These are phyloP conservation scores for Dendrobium officinale DNA, from an alignment of 106 monocot species.

Conservation along the genomic window DNA sequence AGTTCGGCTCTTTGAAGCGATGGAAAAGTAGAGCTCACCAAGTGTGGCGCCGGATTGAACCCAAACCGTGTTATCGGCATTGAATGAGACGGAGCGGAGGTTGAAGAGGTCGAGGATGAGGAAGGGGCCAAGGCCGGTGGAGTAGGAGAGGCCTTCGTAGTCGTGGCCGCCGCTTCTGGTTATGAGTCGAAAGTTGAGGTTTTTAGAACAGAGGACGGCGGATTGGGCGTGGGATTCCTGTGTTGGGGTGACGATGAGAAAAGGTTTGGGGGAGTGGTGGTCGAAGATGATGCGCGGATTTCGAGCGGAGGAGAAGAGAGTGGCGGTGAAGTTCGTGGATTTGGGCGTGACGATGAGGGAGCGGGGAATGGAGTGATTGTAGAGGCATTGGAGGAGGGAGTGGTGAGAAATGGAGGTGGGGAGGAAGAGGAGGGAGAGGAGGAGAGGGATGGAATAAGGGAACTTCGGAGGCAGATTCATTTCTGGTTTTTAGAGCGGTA, in stretches of 20 bases:
- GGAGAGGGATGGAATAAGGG: neutral
- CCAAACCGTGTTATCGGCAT: constrained; percentile 18
- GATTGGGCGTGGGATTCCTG: constrained; percentile 29
- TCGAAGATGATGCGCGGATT: constrained; percentile 17
- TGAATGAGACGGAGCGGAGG: constrained; percentile 27
- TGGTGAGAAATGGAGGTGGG: neutral
- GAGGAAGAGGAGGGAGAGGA: constrained; percentile 4
- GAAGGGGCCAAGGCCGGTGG: constrained; percentile 18
- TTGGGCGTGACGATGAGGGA: constrained; percentile 8
- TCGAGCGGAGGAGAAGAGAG: constrained; percentile 20
- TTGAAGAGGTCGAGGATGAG: constrained; percentile 32
- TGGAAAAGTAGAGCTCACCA: constrained; percentile 39
- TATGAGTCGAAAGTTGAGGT: constrained; percentile 5
- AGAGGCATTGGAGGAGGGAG: constrained; percentile 27
- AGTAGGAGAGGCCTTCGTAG: constrained; percentile 24
- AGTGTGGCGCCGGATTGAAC: constrained; percentile 37
- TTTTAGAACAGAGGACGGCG: constrained; percentile 22
- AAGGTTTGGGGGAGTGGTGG: constrained; percentile 4
- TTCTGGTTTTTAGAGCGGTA: no score
- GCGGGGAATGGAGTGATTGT: neutral
- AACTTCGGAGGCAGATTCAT: neutral
- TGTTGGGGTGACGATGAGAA: constrained; percentile 28
- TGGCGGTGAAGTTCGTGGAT: constrained; percentile 4
- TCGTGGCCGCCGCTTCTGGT: constrained; percentile 42
- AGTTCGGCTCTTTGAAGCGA: constrained; percentile 14